These are phyloP conservation scores for Peronospora farinosa DNA, from an alignment of 352 stramenopile genomes.

Conservation along the genomic window DNA sequence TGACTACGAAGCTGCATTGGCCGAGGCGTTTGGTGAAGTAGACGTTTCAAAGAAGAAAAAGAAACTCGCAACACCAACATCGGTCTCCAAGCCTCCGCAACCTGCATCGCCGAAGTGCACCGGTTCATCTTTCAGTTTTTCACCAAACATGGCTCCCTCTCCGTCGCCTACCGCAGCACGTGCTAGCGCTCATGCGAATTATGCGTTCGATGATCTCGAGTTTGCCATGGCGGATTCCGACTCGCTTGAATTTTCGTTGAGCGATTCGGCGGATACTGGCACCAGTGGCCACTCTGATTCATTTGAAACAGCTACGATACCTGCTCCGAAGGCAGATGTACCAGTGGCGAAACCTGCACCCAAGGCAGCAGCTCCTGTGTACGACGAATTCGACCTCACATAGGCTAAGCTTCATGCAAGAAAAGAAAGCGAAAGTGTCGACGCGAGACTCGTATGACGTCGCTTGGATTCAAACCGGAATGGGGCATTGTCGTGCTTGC, in stretches of 20 bases:
- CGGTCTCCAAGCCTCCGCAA: conserved; percentile 3
- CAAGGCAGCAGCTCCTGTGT: conserved; percentile 21
- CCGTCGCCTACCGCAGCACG: conserved; percentile 14
- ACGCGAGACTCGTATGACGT: conserved; percentile 20
- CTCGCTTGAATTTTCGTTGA: conserved; percentile 33
- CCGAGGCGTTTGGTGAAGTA: conserved; percentile 28
- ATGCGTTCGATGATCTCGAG: conserved; percentile 60
- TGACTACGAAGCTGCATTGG: conserved; percentile 31
- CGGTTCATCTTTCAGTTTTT: conserved; percentile 6
- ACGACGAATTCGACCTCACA: conserved; percentile 76
- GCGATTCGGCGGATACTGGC: conserved; percentile 6
- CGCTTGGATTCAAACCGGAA: conserved; percentile 38
- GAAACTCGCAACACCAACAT: conserved; percentile 4
- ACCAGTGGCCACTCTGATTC: conserved; percentile 11
- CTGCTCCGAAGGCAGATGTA: conserved; percentile 17
- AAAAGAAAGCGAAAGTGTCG: too few species aligned
- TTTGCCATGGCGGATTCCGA: conserved; percentile 48
- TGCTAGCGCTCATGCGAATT: conserved; percentile 37
- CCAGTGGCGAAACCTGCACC: conserved; percentile 11
- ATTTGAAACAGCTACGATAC: conserved; percentile 13
- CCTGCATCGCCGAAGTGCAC: conserved; percentile 2
- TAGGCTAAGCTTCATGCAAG: conserved; percentile 23
- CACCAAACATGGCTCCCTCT: conserved; percentile 13
- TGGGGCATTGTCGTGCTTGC: conserved; percentile 41
- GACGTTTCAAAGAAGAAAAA: conserved; percentile 21